Evolutionary conservation across 2,329 filamentous ascomycete genomes (phyloP), one percentile per base, ranked within the genome.

Genomic region (Penicillium sp.): DNA sequence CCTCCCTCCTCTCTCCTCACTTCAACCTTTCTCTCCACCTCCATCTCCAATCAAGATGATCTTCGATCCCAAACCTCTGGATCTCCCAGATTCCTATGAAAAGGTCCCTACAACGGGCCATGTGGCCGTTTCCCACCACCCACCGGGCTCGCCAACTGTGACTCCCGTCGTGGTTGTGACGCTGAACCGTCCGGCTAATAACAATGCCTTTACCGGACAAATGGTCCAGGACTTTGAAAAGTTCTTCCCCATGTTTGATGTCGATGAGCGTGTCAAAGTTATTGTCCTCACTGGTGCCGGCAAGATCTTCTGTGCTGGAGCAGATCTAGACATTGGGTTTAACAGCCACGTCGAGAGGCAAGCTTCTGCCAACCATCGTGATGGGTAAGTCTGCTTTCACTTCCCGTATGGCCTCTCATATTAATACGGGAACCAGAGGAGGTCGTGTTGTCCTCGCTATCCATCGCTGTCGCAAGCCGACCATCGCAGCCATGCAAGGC

Each of bases 121-220:
- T 79, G 63, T 79, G 28, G 39, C 52, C 16, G 62, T 76, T 54
- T 69, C 69, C 5, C 72, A 77, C 49, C 67, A 76, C 36, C 75
- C 74, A 5, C 62, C 62, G 0, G 71, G 67, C 23, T 83, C 87
- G 0, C 69, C 80, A 10, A 74, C 79, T 2, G 80, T 83, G 13
- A 75, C 73, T 2, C 66, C 69, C 0, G 74, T 84, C 23, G 73
- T 79, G 28, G 65, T 83, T 24, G 63, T 86, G 52, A 76, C 78
- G 13, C 68, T 85, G 55, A 81, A 83, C 68, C 77, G 83, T 2
- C 83, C 81, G 2, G 73, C 76, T 42, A 85, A 86, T 67, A 76
- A 82, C 51, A 87, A 86, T 74, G 83, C 84, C 9, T 78, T 86
- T 53, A 85, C 82, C 2, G 73, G 77, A 51, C 67, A 69, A 43